These are phyloP conservation scores for Geum urbanum DNA, from an alignment of 306 rosid species.

Conservation along the genomic window DNA sequence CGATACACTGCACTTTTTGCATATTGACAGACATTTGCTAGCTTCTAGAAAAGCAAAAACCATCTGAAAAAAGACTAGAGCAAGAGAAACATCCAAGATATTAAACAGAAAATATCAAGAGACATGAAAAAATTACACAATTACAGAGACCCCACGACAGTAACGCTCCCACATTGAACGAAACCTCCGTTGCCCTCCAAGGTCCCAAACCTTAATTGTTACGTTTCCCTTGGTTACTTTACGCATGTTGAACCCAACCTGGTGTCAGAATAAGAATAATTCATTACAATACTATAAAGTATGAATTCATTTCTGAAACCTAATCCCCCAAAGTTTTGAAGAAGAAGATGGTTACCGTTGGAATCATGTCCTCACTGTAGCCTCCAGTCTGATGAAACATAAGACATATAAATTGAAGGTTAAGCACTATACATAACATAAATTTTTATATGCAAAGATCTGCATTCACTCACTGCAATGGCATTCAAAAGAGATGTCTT, in stretches of 20 bases:
- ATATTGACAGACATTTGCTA: not conserved
- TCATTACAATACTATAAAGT: not conserved
- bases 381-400: constrained; percentile 74
- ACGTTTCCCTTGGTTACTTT: constrained; percentile 94
- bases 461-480: constrained; percentile 73
- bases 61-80: constrained; percentile 3
- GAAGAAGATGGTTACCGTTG: constrained; percentile 62
- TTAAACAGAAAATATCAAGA: constrained; percentile 16
- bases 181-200: constrained; percentile 95
- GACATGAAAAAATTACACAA: constrained; percentile 54
- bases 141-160: constrained; percentile 92
- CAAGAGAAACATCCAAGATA: not conserved
- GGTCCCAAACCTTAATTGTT: constrained; percentile 96
- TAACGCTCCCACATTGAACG: constrained; percentile 98
- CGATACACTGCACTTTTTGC: not conserved
- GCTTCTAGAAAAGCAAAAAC: constrained; percentile 12
- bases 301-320: not conserved
- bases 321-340: constrained; percentile 5
- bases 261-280: constrained; percentile 15
- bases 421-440: constrained; percentile 8
- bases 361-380: constrained; percentile 96
- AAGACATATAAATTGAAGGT: constrained; percentile 27
- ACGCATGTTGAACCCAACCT: constrained; percentile 95
- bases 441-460: constrained; percentile 2
- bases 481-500: constrained; percentile 84